Evolutionary conservation across 208 protist genomes (phyloP), one percentile per base, ranked within the genome.

Genomic region (Naegleria fowleri): DNA sequence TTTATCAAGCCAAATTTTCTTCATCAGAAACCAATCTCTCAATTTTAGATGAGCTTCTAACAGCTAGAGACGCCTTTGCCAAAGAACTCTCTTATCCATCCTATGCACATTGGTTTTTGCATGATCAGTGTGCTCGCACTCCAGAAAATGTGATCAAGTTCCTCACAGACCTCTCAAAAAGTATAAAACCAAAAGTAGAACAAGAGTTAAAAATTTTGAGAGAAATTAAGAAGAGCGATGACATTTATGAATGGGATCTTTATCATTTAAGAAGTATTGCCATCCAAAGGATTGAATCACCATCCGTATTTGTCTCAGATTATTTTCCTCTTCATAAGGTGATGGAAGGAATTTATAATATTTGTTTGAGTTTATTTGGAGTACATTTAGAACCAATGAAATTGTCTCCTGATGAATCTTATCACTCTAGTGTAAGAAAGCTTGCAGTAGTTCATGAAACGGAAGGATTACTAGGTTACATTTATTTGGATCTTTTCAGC

Each of bases 401-500:
- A 52, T 95, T 98, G 92, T 90, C 91, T 51, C 92, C 93, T 22
- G 93, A 96, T 76, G 96, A 98, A 92, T 91, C 95, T 25, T 96
- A 97, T 93, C 96, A 96, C 93, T 84, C 41, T 39, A 93, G 95
- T 88, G 96, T 95, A 33, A 95, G 95, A 91, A 98, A 98, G 93
- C 97, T 94, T 92, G 93, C 96, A 89, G 96, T 97, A 29, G 95
- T 95, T 91, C 95, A 98, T 91, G 96, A 96, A 79, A 86, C 96
- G 58, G 93, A 94, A 48, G 87, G 93, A 52, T 97, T 97, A 88
- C 93, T 98, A 19, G 97, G 97, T 48, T 94, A 96, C 83, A 97
- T 98, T 93, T 95, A 97, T 91, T 94, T 97, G 22, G 97, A 98
- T 92, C 94, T 98, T 94, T 97, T 97, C 92, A 94, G 93, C 83